Conservation (phyloP, 139 green algal genomes). For the Medakamo hakoo region DNA sequence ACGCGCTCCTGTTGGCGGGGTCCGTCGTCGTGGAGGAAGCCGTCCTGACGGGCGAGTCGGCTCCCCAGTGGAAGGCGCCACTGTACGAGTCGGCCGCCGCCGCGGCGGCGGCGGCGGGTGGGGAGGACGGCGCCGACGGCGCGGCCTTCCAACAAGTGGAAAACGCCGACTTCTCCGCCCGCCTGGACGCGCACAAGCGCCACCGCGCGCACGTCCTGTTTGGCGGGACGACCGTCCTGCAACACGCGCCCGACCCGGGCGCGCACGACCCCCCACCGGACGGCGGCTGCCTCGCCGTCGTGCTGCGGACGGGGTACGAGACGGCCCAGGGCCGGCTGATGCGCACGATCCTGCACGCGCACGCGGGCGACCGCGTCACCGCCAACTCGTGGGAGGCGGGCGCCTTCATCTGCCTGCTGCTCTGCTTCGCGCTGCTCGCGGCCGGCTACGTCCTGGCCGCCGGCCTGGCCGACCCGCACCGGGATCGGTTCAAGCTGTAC, state of each 20-base stretch:
- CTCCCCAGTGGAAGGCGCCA: slow-evolving; percentile 73
- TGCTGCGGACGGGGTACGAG: slow-evolving; percentile 93
- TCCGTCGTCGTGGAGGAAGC: slow-evolving; percentile 90
- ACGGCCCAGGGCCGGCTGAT: slow-evolving; percentile 89
- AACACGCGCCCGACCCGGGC: slow-evolving; percentile 47
- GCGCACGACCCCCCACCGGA: slow-evolving; percentile 61
- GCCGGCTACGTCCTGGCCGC: slow-evolving; percentile 71
- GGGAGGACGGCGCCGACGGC: not conserved
- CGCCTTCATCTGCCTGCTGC: slow-evolving; percentile 95
- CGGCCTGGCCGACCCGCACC: slow-evolving; percentile 61
- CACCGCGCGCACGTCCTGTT: slow-evolving; percentile 86
- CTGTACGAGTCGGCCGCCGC: slow-evolving; percentile 7
- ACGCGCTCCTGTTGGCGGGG: slow-evolving; percentile 80
- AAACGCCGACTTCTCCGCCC: slow-evolving; percentile 10
- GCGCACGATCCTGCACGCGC: slow-evolving; percentile 94
- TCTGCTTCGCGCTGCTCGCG: slow-evolving; percentile 82
- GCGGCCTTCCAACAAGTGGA: not conserved
- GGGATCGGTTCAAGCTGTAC: slow-evolving; percentile 88
- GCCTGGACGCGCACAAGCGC: slow-evolving; percentile 42
- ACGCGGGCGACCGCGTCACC: slow-evolving; percentile 71
- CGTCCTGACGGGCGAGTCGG: slow-evolving; percentile 86
- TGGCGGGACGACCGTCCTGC: slow-evolving; percentile 81
- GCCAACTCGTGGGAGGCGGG: slow-evolving; percentile 89
- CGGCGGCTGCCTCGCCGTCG: slow-evolving; percentile 73
- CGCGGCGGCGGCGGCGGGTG: not conserved